Percentiles rank a stretch among this genome's conserved stretches.
Evolutionary conservation across 768 basidiomycete species (phyloP).

Genomic region (Amanita polypyramis): DNA sequence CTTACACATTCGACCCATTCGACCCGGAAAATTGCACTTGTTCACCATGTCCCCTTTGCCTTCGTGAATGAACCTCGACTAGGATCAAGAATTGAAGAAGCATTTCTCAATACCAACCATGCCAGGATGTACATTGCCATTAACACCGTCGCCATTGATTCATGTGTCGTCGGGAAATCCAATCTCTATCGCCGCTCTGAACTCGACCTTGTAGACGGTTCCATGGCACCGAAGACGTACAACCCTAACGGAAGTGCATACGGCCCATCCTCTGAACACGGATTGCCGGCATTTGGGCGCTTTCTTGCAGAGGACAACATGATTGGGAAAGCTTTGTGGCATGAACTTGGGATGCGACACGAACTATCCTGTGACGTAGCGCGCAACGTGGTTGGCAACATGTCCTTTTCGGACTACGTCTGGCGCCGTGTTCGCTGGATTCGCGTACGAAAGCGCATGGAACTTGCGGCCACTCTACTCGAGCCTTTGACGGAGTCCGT

Average conservation of each 20-base stretch:
- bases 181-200: constrained; percentile 89
- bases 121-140: constrained; percentile 98
- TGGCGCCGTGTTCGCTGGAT: constrained; percentile 93
- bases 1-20: constrained; percentile 37
- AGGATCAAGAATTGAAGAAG: constrained; percentile 84
- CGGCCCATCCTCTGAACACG: constrained; percentile 25
- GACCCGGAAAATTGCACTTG: constrained; percentile 57
- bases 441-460: constrained; percentile 92
- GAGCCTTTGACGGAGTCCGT: constrained; percentile 93
- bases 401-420: constrained; percentile 79
- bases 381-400: constrained; percentile 79
- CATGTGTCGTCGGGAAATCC: constrained; percentile 96
- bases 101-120: constrained; percentile 94
- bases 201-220: constrained; percentile 63
- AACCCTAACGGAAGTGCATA: background rate
- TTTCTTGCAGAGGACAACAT: constrained; percentile 98
- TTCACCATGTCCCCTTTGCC: constrained; percentile 95
- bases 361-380: constrained; percentile 88
- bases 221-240: constrained; percentile 34
- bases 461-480: constrained; percentile 69
- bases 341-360: constrained; percentile 82
- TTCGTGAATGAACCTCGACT: constrained; percentile 55
- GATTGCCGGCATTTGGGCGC: constrained; percentile 72
- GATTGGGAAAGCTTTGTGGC: constrained; percentile 90
- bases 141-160: constrained; percentile 80